Conservation (phyloP, 768 basidiomycete species). For the Russula vinacea region DNA sequence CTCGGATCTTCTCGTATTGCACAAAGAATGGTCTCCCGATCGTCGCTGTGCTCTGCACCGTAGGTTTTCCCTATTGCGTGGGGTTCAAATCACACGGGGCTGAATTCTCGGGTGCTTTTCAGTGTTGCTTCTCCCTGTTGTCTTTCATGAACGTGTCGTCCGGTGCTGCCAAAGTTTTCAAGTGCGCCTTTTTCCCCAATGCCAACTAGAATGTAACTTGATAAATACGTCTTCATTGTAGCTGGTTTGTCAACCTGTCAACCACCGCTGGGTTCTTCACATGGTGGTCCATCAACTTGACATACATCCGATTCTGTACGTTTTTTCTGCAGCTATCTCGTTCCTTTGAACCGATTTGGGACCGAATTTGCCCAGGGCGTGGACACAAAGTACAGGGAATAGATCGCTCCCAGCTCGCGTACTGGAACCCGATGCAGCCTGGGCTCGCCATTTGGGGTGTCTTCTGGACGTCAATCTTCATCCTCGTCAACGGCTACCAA, state of each 20-base stretch:
- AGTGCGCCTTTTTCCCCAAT: constrained; percentile 37
- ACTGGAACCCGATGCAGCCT: constrained; percentile 60
- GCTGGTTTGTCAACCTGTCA: constrained; percentile 68
- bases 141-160: constrained; percentile 64
- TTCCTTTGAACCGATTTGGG: background rate
- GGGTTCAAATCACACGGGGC: background rate
- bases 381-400: constrained; percentile 65
- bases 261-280: constrained; percentile 66
- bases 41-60: constrained; percentile 36
- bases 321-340: background rate
- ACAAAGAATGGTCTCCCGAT: constrained; percentile 53
- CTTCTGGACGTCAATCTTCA: constrained; percentile 61
- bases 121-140: constrained; percentile 45
- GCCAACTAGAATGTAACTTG: background rate
- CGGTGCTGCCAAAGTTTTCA: constrained; percentile 57
- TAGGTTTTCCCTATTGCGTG: constrained; percentile 26
- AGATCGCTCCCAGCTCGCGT: constrained; percentile 58
- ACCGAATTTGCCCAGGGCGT: constrained; percentile 41
- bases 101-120: constrained; percentile 16
- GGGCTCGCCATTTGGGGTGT: constrained; percentile 69
- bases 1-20: constrained; percentile 46
- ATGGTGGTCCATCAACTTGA: constrained; percentile 67
- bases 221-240: constrained; percentile 27
- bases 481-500: constrained; percentile 51
- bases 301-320: constrained; percentile 70